phyloP scores from a whole-genome alignment of 2,329 filamentous ascomycete species.

The Madurella fahalii region DNA sequence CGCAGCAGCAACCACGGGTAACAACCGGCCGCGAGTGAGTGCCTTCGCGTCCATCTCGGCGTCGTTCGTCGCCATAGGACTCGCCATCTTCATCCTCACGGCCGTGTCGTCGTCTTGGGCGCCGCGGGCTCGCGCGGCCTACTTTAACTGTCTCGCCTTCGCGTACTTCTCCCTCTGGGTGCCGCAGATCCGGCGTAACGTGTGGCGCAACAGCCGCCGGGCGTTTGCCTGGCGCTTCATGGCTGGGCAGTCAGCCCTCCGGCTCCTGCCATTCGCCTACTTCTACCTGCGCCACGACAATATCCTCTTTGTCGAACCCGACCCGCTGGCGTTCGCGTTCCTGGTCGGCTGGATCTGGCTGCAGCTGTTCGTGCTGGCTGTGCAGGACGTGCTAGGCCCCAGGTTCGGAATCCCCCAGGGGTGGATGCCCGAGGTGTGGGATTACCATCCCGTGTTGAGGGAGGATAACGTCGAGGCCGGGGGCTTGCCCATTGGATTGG shows the following conservation, averaged over 20 bases:
- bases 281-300: slow-evolving; percentile 78
- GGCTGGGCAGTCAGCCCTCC: slow-evolving; percentile 72
- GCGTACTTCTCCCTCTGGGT: slow-evolving; percentile 86
- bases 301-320: slow-evolving; percentile 70
- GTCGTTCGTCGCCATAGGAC: slow-evolving; percentile 53
- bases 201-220: slow-evolving; percentile 84
- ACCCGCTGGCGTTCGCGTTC: slow-evolving; percentile 59
- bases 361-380: slow-evolving; percentile 73
- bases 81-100: slow-evolving; percentile 53
- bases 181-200: slow-evolving; percentile 88
- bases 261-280: slow-evolving; percentile 77
- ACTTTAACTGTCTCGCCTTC: slow-evolving; percentile 63
- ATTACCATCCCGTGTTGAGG: slow-evolving; percentile 87
- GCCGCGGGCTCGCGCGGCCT: slow-evolving; percentile 48
- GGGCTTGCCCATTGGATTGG: slow-evolving; percentile 73
- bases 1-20: slow-evolving; percentile 27
- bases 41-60: slow-evolving; percentile 55
- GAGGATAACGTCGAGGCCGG: slow-evolving; percentile 79
- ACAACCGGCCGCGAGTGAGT: slow-evolving; percentile 29
- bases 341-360: slow-evolving; percentile 80
- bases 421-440: slow-evolving; percentile 74
- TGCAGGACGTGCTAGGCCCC: slow-evolving; percentile 81
- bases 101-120: slow-evolving; percentile 55
- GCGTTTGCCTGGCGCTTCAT: slow-evolving; percentile 92
- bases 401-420: slow-evolving; percentile 75